Base-by-base conservation (phyloP, 2,329 filamentous ascomycete species). In the Cladosporium austrohemisphaericum region DNA sequence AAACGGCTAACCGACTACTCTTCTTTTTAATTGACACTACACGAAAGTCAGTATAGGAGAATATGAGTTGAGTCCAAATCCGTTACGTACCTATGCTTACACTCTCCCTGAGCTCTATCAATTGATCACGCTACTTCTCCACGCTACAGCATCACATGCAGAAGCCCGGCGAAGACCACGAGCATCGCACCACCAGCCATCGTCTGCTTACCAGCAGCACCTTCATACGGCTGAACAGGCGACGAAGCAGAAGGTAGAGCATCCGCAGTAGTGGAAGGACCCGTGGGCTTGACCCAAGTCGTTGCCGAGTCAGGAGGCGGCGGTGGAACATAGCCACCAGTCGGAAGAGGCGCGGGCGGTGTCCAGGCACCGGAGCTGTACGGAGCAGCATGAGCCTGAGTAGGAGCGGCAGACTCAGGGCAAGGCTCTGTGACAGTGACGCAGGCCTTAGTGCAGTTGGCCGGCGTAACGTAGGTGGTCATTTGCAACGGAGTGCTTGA, bases 341-440 rank as follows among this genome's bases (percentile, higher is more conserved):
- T 36, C 4, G 31, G 22, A 10, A 31, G 31, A 10, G 43, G 31
- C 11, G 32, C 14, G 10, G 31, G 31, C 11, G 41, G 41, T 19
- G 43, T 37, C 43, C 43, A 46, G 4, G 32, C 26, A 16, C 31
- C 31, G 7, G 43, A 36, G 8, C 43, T 32, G 23, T 46, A 46
- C 7, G 43, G 22, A 3, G 23, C 32, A 13, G 43, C n/a, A n/a
- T n/a, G n/a, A n/a, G n/a, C n/a, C n/a, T n/a, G 43, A 1, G 43
- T 31, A 7, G 16, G n/a, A 4, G 23, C 37, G 10, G 18, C 31
- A n/a, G 41, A 41, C 11, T 46, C 43, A 13, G 43, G 25, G 32
- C 43, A 46, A n/a, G 43, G 43, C 14, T 46, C 43, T 8, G 22
- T 36, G 22, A 46, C 23, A 9, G 43, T 46, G 29, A 22, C 28